Percentiles rank a stretch among this genome's conserved stretches.
Conservation (phyloP, 345 rosid species). For the Cardamine chenopodiifolia region DNA sequence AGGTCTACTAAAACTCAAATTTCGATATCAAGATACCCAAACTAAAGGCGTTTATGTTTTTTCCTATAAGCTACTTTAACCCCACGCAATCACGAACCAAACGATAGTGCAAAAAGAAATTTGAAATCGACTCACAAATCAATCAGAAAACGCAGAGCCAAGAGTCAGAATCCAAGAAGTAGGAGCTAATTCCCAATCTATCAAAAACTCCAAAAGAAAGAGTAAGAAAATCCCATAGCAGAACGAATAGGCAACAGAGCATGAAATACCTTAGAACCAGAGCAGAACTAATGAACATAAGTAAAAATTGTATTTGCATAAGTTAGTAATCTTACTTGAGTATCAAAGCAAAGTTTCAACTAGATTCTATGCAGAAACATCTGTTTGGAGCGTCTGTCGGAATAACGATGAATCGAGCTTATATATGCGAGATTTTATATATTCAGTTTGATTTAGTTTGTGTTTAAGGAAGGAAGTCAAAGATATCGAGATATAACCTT, state of each 20-base stretch:
- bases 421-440: constrained; percentile 24
- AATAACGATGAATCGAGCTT: constrained; percentile 1
- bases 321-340: constrained; percentile 30
- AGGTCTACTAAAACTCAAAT: not conserved
- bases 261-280: not conserved
- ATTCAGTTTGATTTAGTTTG: constrained; percentile 32
- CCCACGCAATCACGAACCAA: not conserved
- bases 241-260: not conserved
- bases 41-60: not conserved
- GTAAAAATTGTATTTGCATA: not conserved
- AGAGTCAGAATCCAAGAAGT: not conserved
- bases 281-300: not conserved
- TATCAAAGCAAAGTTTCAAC: constrained; percentile 16
- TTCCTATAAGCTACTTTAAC: not conserved
- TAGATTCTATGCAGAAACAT: not conserved
- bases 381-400: constrained; percentile 22
- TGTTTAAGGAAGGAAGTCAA: constrained; percentile 28
- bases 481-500: constrained; percentile 34
- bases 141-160: constrained; percentile 11
- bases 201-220: not conserved
- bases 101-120: not conserved
- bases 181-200: not conserved
- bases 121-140: not conserved
- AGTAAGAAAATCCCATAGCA: not conserved
- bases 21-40: not conserved